These are phyloP conservation scores for Trametes versicolor DNA, from an alignment of 1,284 basidiomycete species.

Conservation along the genomic window DNA sequence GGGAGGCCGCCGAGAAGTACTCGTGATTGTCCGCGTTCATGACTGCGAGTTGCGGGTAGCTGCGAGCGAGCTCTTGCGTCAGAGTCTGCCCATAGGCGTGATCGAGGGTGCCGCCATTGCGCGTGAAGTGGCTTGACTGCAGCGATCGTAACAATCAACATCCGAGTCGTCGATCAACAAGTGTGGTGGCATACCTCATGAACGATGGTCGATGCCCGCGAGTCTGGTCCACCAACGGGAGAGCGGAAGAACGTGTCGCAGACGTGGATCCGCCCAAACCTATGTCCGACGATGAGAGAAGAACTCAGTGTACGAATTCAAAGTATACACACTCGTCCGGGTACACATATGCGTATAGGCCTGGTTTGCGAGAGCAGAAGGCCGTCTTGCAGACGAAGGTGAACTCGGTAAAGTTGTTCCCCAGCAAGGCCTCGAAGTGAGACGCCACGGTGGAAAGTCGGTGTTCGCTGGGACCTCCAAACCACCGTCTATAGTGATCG, in stretches of 20 bases:
- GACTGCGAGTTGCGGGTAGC: conserved; percentile 51
- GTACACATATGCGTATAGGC: conserved; percentile 32
- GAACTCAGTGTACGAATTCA: not conserved
- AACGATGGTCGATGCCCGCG: conserved; percentile 45
- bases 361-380: conserved; percentile 16
- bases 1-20: conserved; percentile 47
- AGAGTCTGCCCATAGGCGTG: conserved; percentile 54
- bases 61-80: conserved; percentile 50
- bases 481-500: conserved; percentile 34
- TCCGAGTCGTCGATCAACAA: not conserved
- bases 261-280: conserved; percentile 53
- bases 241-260: conserved; percentile 60
- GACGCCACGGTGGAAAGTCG: conserved; percentile 43
- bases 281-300: not conserved
- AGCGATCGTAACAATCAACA: not conserved
- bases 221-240: conserved; percentile 57
- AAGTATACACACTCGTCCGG: conserved; percentile 18
- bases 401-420: conserved; percentile 47
- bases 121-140: conserved; percentile 56
- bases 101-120: conserved; percentile 55
- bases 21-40: conserved; percentile 60
- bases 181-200: conserved; percentile 40
- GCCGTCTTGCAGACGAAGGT: conserved; percentile 51
- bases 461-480: conserved; percentile 34
- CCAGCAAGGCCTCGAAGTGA: conserved; percentile 51